phyloP scores from a whole-genome alignment of 192 early-diverging fungal genomes.

The Podila minutissima region DNA sequence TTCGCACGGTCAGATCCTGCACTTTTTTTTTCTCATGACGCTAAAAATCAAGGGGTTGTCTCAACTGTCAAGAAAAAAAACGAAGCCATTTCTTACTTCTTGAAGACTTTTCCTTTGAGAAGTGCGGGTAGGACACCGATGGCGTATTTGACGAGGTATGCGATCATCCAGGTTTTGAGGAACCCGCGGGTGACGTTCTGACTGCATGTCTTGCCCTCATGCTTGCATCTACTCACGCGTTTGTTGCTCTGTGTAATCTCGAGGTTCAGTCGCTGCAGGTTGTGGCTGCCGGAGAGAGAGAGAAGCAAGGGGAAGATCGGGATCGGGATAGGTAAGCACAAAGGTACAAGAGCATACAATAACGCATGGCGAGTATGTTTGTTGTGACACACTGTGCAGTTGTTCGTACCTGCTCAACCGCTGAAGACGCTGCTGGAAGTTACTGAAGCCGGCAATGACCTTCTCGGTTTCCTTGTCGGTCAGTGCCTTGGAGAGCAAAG shows the following conservation, averaged over 20 bases:
- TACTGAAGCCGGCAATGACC: constrained; percentile 58
- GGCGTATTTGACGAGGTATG: constrained; percentile 67
- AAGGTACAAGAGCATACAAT: not conserved
- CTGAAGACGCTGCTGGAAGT: constrained; percentile 66
- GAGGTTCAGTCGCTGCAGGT: constrained; percentile 49
- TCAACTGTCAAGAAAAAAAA: not conserved
- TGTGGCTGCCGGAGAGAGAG: constrained; percentile 47
- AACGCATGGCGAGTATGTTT: not conserved
- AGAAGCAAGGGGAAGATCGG: not conserved
- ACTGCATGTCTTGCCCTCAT: constrained; percentile 69
- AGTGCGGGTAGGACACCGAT: constrained; percentile 63
- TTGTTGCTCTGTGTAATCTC: constrained; percentile 43
- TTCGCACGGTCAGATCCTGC: not conserved
- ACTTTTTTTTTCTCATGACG: not conserved
- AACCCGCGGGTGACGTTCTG: constrained; percentile 75
- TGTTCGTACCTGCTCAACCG: constrained; percentile 58
- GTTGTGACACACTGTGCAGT: not conserved
- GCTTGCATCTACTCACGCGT: constrained; percentile 57
- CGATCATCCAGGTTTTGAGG: constrained; percentile 68
- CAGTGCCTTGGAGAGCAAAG: constrained; percentile 63
- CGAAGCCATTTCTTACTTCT: constrained; percentile 44
- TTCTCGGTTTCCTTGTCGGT: constrained; percentile 70
- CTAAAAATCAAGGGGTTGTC: not conserved
- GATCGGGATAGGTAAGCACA: too few species aligned
- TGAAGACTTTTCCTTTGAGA: constrained; percentile 63